Evolutionary conservation across 768 basidiomycete species (phyloP), one percentile per base, ranked within the genome.

Genomic region (Hericium coralloides): DNA sequence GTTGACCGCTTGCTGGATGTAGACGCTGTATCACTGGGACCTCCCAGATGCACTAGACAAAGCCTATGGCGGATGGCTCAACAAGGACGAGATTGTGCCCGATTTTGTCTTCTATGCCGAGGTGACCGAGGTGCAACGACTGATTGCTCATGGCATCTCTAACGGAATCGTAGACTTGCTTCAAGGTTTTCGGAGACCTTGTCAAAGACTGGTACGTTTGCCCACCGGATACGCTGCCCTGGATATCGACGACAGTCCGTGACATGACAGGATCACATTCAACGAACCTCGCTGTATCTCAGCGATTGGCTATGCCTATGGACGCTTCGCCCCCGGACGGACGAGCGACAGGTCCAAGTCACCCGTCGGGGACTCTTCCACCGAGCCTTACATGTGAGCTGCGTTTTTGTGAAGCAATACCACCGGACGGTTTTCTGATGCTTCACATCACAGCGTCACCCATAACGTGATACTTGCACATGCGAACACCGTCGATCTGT

Each of bases 391-490:
- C 83, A 81, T 84, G 83, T 85, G 63, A 63, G 82, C 73, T 22
- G 52, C 39, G 22, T 26, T 45, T 43, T 23, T 26, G 17, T n/a
- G 10, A 14, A 18, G 2, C 20, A 38, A 18, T 31, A 36, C 31
- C 47, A 58, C 15, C 55, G 36, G n/a, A 45, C 17, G 43, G 31
- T 8, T 9, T 31, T 31, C 17, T 39, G 52, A 57, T 55, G 25
- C 1, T 12, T 12, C 18, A 15, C 10, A 12, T 5, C 58, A 56
- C 64, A 87, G 84, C 58, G 84, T 85, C 58, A 85, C 79, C 3
- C 87, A 87, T 66, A 77, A 70, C 62, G 67, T 87, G 53, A 83
- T 89, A 45, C 71, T 89, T 22, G 75, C 88, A 0, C 89, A 90
- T 61, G 87, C 85, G 0, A 65, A 78, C 58, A 83, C 83, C 15